Base-by-base conservation (phyloP, 495 filamentous ascomycete species). In the Choiromyces venosus region DNA sequence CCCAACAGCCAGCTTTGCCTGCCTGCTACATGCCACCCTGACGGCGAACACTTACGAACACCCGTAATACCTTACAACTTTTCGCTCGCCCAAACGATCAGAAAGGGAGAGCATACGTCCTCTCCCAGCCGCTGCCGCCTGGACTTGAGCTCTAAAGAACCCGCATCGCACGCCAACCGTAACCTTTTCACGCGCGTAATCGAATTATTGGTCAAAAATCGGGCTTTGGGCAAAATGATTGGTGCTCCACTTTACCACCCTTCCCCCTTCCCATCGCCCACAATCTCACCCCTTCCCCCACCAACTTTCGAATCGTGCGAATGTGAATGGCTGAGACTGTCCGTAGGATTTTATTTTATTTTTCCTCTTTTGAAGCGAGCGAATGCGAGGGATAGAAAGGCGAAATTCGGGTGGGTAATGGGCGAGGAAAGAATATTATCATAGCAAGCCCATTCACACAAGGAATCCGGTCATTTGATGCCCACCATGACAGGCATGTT, bases 251-350 rank as follows among this genome's bases (percentile, higher is more conserved):
- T 61, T 61, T 52, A 9, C 44, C 21, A 9, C 12, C 4, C 21
- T 2, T 52, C 6, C 44, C 52, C 52, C 25, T 29, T 29, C 52
- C 52, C n/a, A 61, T 61, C 52, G 14, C 10, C 8, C 52, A 29
- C 52, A 61, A 61, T 61, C n/a, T 9, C 7, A 21, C n/a, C n/a
- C n/a, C 46, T 10, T 25, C 25, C 46, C 46, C n/a, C 46, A 56
- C n/a, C 46, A 25, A 29, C 46, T 29, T 4, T 12, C 52, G 25
- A 74, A 66, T 77, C 75, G 66, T 76, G 75, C 74, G 40, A 42
- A 68, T 73, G 72, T 77, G 69, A 77, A 69, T 72, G 69, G 75
- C 75, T 77, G 74, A 77, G 70, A 77, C 74, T 52, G 37, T 61
- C 33, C 52, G 52, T 61, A 14, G 52, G 52, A 61, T 5, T 61